Percentiles rank a stretch among this genome's conserved stretches.
Conservation (phyloP, 1,284 basidiomycete genomes). For the Trametes sp. region DNA sequence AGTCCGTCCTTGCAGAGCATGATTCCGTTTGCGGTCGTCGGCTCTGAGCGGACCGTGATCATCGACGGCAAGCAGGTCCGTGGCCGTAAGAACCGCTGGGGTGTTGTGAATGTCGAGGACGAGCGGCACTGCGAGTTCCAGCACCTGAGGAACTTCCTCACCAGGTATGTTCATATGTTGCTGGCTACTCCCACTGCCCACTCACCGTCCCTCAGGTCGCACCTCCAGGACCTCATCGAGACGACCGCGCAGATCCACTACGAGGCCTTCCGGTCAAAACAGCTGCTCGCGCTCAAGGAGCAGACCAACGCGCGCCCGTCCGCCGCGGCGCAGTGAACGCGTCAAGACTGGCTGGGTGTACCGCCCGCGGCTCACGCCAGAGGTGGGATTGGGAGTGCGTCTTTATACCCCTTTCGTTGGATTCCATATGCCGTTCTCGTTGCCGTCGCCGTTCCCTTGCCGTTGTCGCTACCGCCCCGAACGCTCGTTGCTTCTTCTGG, state of each 20-base stretch:
- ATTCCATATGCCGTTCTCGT: constrained; percentile 15
- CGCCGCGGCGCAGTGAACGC: constrained; percentile 30
- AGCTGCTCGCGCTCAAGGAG: constrained; percentile 93
- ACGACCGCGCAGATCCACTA: constrained; percentile 99
- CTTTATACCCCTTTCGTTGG: constrained; percentile 36
- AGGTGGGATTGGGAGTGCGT: constrained; percentile 22
- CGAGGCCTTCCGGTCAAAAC: constrained; percentile 99
- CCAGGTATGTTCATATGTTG: constrained; percentile 58
- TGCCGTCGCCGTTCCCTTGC: constrained; percentile 10
- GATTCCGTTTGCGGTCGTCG: constrained; percentile 97
- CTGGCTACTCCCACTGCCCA: not conserved
- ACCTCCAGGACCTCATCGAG: constrained; percentile 98
- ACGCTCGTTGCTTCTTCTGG: constrained; percentile 36
- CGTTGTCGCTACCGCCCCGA: constrained; percentile 22
- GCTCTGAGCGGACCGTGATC: constrained; percentile 93
- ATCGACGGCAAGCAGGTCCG: constrained; percentile 96
- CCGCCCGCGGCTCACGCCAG: not conserved
- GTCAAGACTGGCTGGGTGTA: not conserved
- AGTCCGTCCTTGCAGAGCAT: constrained; percentile 64
- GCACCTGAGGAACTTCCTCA: constrained; percentile 96
- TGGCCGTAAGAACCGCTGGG: constrained; percentile 97
- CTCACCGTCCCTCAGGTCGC: constrained; percentile 65
- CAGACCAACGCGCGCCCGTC: constrained; percentile 44
- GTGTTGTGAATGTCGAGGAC: constrained; percentile 97
- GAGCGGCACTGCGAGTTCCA: constrained; percentile 98